Conservation (phyloP, 371 early-diverging fungal species). For the Fennellomyces sp. region DNA sequence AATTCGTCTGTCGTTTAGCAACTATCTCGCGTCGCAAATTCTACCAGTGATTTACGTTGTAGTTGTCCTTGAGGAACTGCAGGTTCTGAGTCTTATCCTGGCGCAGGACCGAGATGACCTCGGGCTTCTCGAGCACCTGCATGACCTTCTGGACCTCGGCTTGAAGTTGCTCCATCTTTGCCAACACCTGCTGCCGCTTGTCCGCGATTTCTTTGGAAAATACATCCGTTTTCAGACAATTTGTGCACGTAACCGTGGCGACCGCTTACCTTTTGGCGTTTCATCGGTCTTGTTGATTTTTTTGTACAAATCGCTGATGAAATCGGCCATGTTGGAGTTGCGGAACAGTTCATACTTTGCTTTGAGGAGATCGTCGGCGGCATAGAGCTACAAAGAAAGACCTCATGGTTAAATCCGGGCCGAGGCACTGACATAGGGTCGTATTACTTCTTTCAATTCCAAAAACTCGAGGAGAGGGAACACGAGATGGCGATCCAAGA, state of each 20-base stretch:
- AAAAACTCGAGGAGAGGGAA: slow-evolving; percentile 89
- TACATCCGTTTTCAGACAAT: not conserved
- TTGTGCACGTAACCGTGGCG: too few species aligned
- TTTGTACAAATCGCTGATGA: slow-evolving; percentile 79
- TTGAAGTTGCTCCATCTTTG: slow-evolving; percentile 73
- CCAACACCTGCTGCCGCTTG: slow-evolving; percentile 76
- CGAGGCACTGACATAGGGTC: too few species aligned
- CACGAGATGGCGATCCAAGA: slow-evolving; percentile 92
- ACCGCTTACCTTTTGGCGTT: slow-evolving; percentile 59
- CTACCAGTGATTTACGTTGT: slow-evolving; percentile 54
- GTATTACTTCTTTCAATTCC: slow-evolving; percentile 72
- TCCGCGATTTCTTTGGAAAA: slow-evolving; percentile 62
- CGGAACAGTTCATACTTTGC: slow-evolving; percentile 88
- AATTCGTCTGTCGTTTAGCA: slow-evolving; percentile 1
- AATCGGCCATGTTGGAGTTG: slow-evolving; percentile 93
- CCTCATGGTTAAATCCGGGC: too few species aligned
- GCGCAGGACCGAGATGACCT: slow-evolving; percentile 85
- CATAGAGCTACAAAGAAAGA: slow-evolving; percentile 69
- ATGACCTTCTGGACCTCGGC: slow-evolving; percentile 82
- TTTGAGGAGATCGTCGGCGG: slow-evolving; percentile 70
- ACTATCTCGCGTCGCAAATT: not conserved
- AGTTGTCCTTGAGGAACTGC: slow-evolving; percentile 82
- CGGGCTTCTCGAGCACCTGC: slow-evolving; percentile 88
- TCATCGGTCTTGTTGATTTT: slow-evolving; percentile 73
- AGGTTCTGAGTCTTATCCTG: slow-evolving; percentile 91